Conservation (phyloP, 1,284 basidiomycete species). For the Inonotus obliquus region DNA sequence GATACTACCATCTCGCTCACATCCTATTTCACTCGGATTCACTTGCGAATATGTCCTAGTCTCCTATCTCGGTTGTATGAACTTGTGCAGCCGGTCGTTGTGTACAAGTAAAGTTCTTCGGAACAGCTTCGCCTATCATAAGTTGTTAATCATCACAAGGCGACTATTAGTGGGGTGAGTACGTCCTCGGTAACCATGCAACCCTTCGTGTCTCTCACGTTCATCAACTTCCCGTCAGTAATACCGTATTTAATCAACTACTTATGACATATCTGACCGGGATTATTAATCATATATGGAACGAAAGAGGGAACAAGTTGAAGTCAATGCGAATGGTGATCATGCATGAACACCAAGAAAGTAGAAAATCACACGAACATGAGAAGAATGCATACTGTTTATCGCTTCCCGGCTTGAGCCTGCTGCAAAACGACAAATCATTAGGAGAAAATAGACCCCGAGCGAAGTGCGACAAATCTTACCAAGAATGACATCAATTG, state of each 20-base stretch:
- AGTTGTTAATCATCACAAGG: too few species aligned
- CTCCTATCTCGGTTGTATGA: not conserved
- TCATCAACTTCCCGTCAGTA: not conserved
- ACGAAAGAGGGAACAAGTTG: not conserved
- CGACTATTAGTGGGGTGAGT: too few species aligned
- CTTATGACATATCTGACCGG: not conserved
- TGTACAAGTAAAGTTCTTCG: too few species aligned
- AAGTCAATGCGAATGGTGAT: not conserved
- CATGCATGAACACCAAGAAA: not conserved
- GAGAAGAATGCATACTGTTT: not conserved
- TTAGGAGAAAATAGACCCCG: not conserved
- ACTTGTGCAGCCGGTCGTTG: not conserved
- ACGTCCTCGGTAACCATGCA: not conserved
- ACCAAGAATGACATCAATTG: conserved; percentile 55
- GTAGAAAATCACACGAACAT: not conserved
- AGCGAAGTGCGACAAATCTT: conserved; percentile 22
- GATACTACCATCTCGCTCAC: not conserved
- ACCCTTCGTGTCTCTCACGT: not conserved
- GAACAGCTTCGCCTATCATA: too few species aligned
- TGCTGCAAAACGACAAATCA: not conserved
- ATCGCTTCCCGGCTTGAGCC: conserved; percentile 11
- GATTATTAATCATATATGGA: not conserved
- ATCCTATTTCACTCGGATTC: not conserved
- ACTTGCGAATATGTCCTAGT: not conserved
- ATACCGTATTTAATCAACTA: not conserved